Conservation (phyloP, 768 basidiomycete genomes). For the Suillus hirtellus region DNA sequence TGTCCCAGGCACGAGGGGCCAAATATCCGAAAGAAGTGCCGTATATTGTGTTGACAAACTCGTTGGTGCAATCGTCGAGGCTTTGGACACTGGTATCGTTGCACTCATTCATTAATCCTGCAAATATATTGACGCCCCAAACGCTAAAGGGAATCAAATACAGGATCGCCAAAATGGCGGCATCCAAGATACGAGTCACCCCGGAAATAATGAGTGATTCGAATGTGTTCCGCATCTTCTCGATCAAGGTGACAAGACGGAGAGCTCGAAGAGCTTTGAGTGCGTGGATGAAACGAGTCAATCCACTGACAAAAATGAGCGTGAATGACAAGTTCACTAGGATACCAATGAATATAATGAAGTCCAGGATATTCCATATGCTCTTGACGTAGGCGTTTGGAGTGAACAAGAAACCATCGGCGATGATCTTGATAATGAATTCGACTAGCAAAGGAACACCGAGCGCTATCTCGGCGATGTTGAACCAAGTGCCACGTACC, state of each 20-base stretch:
- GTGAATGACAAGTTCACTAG: conserved; percentile 72
- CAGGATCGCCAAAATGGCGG: conserved; percentile 84
- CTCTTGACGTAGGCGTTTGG: conserved; percentile 91
- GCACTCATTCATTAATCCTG: conserved; percentile 80
- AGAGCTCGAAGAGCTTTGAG: conserved; percentile 88
- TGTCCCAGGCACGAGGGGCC: conserved; percentile 86
- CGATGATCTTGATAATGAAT: conserved; percentile 86
- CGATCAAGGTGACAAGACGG: conserved; percentile 85
- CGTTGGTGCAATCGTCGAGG: conserved; percentile 67
- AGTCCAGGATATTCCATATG: conserved; percentile 91
- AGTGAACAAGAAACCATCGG: conserved; percentile 89
- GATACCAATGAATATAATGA: conserved; percentile 78
- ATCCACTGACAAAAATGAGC: conserved; percentile 72
- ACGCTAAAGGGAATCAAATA: conserved; percentile 93
- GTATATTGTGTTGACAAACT: conserved; percentile 66
- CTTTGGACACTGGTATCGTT: conserved; percentile 63
- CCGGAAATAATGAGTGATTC: conserved; percentile 87
- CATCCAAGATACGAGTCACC: conserved; percentile 81
- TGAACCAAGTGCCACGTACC: conserved; percentile 82
- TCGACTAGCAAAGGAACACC: conserved; percentile 74
- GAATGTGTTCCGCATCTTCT: conserved; percentile 84
- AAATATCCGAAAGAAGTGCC: conserved; percentile 65
- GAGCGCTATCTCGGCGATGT: conserved; percentile 73
- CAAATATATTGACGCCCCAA: conserved; percentile 93
- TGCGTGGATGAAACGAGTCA: conserved; percentile 80